Percentiles rank a stretch among this genome's conserved stretches.
Evolutionary conservation across 1,284 basidiomycete species (phyloP).

Genomic region (Tilletia caries): DNA sequence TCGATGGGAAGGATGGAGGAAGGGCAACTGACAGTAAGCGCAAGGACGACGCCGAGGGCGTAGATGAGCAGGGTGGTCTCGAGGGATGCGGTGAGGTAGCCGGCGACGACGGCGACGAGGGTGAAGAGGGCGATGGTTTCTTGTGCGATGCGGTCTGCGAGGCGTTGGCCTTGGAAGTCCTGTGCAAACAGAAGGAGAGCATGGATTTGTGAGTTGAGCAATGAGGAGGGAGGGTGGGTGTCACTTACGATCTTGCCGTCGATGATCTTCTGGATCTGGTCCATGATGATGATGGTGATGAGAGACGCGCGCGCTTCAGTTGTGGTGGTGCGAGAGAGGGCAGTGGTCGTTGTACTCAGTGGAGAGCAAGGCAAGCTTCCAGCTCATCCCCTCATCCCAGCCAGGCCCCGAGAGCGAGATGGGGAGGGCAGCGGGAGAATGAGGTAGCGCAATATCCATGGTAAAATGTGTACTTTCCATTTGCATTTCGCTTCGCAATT

Average conservation of each 20-base stretch:
- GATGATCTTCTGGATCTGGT: slow-evolving; percentile 22
- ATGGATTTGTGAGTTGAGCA: too few relatives aligned
- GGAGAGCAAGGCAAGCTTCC: too few relatives aligned
- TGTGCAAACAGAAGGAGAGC: neutral
- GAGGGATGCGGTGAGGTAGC: slow-evolving; percentile 26
- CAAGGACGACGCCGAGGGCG: slow-evolving; percentile 11
- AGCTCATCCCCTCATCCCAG: too few relatives aligned
- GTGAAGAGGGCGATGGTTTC: slow-evolving; percentile 17
- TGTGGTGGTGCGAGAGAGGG: neutral
- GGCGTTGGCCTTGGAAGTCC: slow-evolving; percentile 31
- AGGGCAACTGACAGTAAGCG: slow-evolving; percentile 22
- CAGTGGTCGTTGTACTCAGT: too few relatives aligned
- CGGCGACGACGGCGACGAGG: slow-evolving; percentile 8
- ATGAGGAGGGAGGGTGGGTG: neutral
- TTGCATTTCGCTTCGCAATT: too few relatives aligned
- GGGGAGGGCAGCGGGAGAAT: too few relatives aligned
- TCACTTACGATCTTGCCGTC: slow-evolving; percentile 30
- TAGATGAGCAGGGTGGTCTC: slow-evolving; percentile 28
- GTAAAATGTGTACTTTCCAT: too few relatives aligned
- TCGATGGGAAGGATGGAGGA: neutral
- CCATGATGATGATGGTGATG: slow-evolving; percentile 17
- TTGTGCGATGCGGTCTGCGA: slow-evolving; percentile 29
- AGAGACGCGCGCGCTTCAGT: neutral
- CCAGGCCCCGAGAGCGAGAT: too few relatives aligned
- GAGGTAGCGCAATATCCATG: too few relatives aligned